A percentile compares a stretch with the other conserved stretches of the same genome.
phyloP scores from a whole-genome alignment of 192 early-diverging fungal species.

The Gryganskiella cystojenkinii region DNA sequence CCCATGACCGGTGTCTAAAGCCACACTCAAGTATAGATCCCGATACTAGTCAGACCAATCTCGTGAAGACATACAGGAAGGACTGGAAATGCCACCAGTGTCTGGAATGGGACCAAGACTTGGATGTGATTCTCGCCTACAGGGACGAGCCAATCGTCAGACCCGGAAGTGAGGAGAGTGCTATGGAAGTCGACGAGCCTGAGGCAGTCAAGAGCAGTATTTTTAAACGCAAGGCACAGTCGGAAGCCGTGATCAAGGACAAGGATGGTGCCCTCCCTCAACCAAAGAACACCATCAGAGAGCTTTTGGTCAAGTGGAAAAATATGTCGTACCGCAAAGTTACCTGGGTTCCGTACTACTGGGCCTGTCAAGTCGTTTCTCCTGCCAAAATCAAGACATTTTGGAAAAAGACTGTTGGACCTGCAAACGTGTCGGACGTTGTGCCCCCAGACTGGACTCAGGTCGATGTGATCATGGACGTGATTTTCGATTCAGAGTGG shows the following conservation, averaged over 20 bases:
- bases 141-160: conserved; percentile 29
- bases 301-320: conserved; percentile 62
- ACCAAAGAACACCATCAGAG: conserved; percentile 24
- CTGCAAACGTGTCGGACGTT: conserved; percentile 25
- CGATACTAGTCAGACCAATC: conserved; percentile 2
- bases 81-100: conserved; percentile 55
- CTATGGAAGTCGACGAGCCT: conserved; percentile 19
- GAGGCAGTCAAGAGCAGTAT: conserved; percentile 7
- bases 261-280: conserved; percentile 16
- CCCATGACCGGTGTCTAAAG: conserved; percentile 47
- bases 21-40: conserved; percentile 17
- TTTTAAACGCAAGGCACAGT: not conserved
- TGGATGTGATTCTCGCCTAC: conserved; percentile 48
- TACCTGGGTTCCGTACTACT: conserved; percentile 60
- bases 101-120: conserved; percentile 45
- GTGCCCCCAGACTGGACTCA: conserved; percentile 50
- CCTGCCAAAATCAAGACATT: conserved; percentile 36
- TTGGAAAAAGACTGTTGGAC: conserved; percentile 31
- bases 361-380: conserved; percentile 50
- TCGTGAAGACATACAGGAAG: conserved; percentile 47
- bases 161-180: conserved; percentile 8
- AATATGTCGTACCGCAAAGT: conserved; percentile 57
- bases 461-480: conserved; percentile 54
- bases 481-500: conserved; percentile 48
- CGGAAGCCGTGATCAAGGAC: conserved; percentile 7